phyloP scores from a whole-genome alignment of 495 filamentous ascomycete species.

The Penicillium cosmopolitanum region DNA sequence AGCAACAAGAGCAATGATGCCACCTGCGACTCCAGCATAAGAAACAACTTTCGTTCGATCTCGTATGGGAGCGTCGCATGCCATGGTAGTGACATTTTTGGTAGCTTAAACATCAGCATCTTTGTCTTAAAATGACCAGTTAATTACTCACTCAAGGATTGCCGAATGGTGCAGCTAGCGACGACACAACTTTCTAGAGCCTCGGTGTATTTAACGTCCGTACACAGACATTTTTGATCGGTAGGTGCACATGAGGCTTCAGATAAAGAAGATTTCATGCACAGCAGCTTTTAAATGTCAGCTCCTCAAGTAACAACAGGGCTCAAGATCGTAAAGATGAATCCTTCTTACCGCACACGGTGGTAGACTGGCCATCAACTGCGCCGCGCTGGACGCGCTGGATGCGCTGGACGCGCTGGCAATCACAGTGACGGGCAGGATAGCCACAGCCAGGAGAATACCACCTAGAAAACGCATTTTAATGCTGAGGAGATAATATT shows the following conservation, averaged over 20 bases:
- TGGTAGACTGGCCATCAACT: slow-evolving; percentile 18
- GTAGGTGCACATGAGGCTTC: slow-evolving; percentile 28
- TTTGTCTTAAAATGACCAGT: neutral
- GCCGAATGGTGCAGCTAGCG: slow-evolving; percentile 25
- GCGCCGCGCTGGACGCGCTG: neutral
- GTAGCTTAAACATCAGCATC: slow-evolving; percentile 23
- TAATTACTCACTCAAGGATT: slow-evolving; percentile 30
- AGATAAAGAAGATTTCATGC: slow-evolving; percentile 26
- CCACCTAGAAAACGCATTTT: slow-evolving; percentile 18
- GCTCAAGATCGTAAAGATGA: no score
- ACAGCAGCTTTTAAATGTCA: slow-evolving; percentile 27
- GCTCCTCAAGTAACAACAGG: neutral
- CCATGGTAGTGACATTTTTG: slow-evolving; percentile 37
- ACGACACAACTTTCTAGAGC: slow-evolving; percentile 27
- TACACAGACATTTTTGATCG: slow-evolving; percentile 33
- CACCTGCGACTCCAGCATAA: slow-evolving; percentile 25
- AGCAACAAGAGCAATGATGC: slow-evolving; percentile 29
- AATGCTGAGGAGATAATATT: neutral
- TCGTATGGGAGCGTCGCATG: slow-evolving; percentile 32
- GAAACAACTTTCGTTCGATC: slow-evolving; percentile 32
- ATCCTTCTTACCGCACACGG: slow-evolving; percentile 22
- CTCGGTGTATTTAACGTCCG: slow-evolving; percentile 19
- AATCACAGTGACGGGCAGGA: slow-evolving; percentile 9
- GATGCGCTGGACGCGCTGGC: slow-evolving; percentile 8
- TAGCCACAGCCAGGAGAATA: slow-evolving; percentile 7